phyloP scores from a whole-genome alignment of 140 eudicot species.

The Stevia rebaudiana region DNA sequence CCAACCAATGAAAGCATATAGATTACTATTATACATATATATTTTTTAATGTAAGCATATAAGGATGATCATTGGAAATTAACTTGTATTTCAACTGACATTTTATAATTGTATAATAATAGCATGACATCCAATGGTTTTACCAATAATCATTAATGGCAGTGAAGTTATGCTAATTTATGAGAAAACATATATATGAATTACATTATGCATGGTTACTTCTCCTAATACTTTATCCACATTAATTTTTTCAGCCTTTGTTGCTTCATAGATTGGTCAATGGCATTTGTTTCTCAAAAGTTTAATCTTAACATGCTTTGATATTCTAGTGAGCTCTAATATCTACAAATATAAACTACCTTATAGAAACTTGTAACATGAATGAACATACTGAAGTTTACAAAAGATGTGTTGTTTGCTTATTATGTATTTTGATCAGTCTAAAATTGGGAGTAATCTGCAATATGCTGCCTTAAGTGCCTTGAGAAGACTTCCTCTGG shows the following conservation, averaged over 20 bases:
- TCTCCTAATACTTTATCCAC: background rate
- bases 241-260: background rate
- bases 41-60: background rate
- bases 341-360: background rate
- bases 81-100: background rate
- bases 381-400: background rate
- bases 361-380: background rate
- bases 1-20: background rate
- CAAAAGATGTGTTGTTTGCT: constrained; percentile 1
- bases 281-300: background rate
- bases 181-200: background rate
- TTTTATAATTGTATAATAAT: background rate
- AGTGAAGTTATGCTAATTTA: background rate
- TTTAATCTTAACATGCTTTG: background rate
- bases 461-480: constrained; percentile 90
- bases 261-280: background rate
- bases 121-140: background rate
- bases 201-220: background rate
- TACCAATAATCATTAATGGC: background rate
- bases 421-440: constrained; percentile 30
- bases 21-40: background rate
- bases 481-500: constrained; percentile 82
- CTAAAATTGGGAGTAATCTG: constrained; percentile 78
- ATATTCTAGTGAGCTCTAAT: background rate
- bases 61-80: background rate